phyloP scores from a whole-genome alignment of 2,329 filamentous ascomycete species.

The Claviceps sp. region DNA sequence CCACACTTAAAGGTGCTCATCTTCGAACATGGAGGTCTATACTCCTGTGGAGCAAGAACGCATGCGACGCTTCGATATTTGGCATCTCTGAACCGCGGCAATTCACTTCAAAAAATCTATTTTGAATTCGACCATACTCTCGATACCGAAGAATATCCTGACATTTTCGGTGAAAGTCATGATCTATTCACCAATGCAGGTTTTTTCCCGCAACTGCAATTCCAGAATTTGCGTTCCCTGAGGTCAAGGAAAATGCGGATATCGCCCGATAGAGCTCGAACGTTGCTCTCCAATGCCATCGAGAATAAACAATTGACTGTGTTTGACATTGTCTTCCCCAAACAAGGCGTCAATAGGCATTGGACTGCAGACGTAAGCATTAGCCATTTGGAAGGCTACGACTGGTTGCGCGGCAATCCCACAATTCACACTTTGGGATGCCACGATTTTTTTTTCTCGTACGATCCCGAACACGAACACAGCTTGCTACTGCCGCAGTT shows the following conservation, averaged over 20 bases:
- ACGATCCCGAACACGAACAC: conserved; percentile 14
- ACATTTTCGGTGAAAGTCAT: conserved; percentile 2
- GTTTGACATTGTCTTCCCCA: conserved; percentile 24
- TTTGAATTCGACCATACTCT: conserved; percentile 8
- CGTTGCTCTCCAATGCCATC: conserved; percentile 15
- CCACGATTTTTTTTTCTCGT: conserved; percentile 21
- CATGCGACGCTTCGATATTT: conserved; percentile 11
- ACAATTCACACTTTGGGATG: conserved; percentile 22
- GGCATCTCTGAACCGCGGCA: conserved; percentile 12
- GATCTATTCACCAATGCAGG: neutral
- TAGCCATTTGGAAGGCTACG: conserved; percentile 17
- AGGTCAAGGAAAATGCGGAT: conserved; percentile 15
- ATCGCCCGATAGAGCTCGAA: conserved; percentile 12
- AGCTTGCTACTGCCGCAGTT: conserved; percentile 21
- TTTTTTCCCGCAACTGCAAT: conserved; percentile 8
- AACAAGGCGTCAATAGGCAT: neutral
- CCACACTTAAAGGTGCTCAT: conserved; percentile 10
- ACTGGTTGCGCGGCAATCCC: conserved; percentile 22
- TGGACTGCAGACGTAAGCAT: conserved; percentile 13
- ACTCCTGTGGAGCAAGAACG: no score
- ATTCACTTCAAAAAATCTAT: conserved; percentile 17
- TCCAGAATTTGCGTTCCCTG: conserved; percentile 15
- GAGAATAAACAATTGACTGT: conserved; percentile 16
- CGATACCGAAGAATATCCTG: conserved; percentile 5
- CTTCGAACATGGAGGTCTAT: neutral